These are phyloP conservation scores for Colletotrichum lentis DNA, from an alignment of 2,329 filamentous ascomycete genomes.

Conservation along the genomic window DNA sequence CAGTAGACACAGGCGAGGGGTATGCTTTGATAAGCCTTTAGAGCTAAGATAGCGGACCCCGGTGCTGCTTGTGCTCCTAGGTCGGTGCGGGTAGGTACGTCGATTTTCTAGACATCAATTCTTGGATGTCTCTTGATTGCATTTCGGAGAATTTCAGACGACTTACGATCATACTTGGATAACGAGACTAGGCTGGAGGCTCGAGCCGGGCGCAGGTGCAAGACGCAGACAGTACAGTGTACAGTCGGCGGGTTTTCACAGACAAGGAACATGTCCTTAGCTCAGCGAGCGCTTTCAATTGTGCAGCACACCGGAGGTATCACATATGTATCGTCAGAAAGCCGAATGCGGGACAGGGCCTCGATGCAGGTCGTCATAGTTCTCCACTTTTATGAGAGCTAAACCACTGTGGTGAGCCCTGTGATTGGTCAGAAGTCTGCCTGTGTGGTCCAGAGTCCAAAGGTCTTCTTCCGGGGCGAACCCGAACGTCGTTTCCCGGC, in stretches of 20 bases:
- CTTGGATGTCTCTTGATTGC: no score
- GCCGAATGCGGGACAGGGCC: constrained; percentile 34
- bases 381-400: constrained; percentile 33
- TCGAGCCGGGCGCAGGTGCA: constrained; percentile 7
- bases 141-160: no score
- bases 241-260: not conserved
- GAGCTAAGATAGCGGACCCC: no score
- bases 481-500: constrained; percentile 9
- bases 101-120: no score
- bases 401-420: constrained; percentile 30
- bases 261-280: constrained; percentile 6
- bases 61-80: no score
- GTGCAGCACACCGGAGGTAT: constrained; percentile 32
- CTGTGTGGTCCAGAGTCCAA: not conserved
- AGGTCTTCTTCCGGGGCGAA: constrained; percentile 2
- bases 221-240: constrained; percentile 6
- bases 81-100: no score
- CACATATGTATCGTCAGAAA: constrained; percentile 23
- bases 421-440: constrained; percentile 15
- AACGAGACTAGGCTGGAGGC: not conserved
- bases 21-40: no score
- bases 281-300: not conserved
- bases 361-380: constrained; percentile 39
- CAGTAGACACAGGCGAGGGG: no score
- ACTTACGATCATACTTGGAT: no score